Percentiles rank a stretch among this genome's conserved stretches.
Conservation (phyloP, 768 basidiomycete genomes). For the Russula sp. region DNA sequence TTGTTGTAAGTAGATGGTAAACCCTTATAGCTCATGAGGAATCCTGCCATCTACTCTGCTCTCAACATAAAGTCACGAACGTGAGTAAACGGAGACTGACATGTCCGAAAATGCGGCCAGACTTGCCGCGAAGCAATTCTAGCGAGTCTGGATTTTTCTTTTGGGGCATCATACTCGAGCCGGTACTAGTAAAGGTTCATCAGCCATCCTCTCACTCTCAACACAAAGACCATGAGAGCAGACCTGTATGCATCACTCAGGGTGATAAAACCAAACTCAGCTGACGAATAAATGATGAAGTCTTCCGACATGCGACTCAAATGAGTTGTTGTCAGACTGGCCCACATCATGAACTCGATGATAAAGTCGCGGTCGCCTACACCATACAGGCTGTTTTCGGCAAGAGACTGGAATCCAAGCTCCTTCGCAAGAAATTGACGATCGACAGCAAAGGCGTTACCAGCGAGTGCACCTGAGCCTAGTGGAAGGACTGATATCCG, state of each 20-base stretch:
- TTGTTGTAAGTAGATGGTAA: conserved; percentile 99
- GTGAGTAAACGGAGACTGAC: conserved; percentile 37
- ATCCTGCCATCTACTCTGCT: conserved; percentile 80
- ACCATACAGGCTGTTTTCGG: conserved; percentile 96
- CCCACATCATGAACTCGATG: conserved; percentile 96
- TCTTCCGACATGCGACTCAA: conserved; percentile 95
- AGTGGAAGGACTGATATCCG: conserved; percentile 91
- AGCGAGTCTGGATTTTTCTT: conserved; percentile 99
- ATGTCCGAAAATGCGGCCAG: conserved; percentile 90
- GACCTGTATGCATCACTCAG: conserved; percentile 96
- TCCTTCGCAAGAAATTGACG: conserved; percentile 88
- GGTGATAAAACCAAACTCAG: conserved; percentile 96
- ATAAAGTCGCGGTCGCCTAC: conserved; percentile 97
- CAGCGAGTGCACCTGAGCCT: conserved; percentile 91
- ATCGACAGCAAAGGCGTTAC: conserved; percentile 93
- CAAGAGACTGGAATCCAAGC: conserved; percentile 80
- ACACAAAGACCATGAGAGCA: conserved; percentile 23
- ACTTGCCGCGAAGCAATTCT: conserved; percentile 91
- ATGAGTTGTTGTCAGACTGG: conserved; percentile 87
- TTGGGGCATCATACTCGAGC: conserved; percentile 99
- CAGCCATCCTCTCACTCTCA: background rate
- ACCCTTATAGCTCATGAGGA: conserved; percentile 96
- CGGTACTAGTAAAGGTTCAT: conserved; percentile 54
- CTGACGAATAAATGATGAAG: conserved; percentile 91
- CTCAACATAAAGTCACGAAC: background rate